These are phyloP conservation scores for Crithidia bombi DNA, from an alignment of 208 protist species.

Conservation along the genomic window DNA sequence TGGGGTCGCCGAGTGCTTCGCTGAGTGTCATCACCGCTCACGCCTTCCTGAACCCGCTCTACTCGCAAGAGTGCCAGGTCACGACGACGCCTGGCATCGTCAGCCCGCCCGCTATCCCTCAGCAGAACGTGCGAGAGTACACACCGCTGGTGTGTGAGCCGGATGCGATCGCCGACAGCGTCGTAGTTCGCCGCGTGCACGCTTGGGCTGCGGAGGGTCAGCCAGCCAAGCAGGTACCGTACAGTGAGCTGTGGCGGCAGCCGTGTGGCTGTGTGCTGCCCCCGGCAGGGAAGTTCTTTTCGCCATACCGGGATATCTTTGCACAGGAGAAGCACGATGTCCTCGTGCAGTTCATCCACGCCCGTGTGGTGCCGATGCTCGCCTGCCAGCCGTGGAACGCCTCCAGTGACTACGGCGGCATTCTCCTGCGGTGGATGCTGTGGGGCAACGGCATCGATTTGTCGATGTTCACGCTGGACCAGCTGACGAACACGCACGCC, in stretches of 20 bases:
- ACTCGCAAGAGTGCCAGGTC: constrained; percentile 42
- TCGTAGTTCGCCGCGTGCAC: constrained; percentile 31
- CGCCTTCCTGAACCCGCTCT: constrained; percentile 55
- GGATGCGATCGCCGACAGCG: constrained; percentile 26
- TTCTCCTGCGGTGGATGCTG: constrained; percentile 83
- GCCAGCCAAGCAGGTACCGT: constrained; percentile 24
- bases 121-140: constrained; percentile 30
- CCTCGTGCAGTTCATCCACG: constrained; percentile 60
- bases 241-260: constrained; percentile 28
- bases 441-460: constrained; percentile 90
- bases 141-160: constrained; percentile 24
- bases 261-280: constrained; percentile 28
- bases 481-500: constrained; percentile 48
- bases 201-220: not conserved
- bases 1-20: constrained; percentile 24
- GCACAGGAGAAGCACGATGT: constrained; percentile 68
- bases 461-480: constrained; percentile 88
- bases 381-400: constrained; percentile 68
- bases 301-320: constrained; percentile 83
- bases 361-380: constrained; percentile 80
- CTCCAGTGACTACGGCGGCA: constrained; percentile 44
- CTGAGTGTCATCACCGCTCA: constrained; percentile 71
- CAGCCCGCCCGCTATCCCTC: constrained; percentile 31
- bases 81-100: constrained; percentile 32
- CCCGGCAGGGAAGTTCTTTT: constrained; percentile 35